Conservation (phyloP, 768 basidiomycete species). For the Cystofilobasidium bisporidii region DNA sequence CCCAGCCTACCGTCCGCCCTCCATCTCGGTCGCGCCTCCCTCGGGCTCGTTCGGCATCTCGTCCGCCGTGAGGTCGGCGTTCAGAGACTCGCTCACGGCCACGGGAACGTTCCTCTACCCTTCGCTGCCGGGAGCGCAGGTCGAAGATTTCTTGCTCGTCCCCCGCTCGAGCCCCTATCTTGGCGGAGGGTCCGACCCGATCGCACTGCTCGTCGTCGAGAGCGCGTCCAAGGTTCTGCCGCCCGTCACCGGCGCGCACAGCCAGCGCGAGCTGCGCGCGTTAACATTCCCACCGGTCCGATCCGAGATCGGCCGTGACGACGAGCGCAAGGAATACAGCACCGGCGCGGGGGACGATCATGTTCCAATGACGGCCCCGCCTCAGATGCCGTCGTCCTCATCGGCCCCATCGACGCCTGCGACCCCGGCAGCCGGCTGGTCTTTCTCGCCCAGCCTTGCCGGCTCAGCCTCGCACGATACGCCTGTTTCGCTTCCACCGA, state of each 20-base stretch:
- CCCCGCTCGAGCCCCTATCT: conserved; percentile 64
- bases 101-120: conserved; percentile 50
- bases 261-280: conserved; percentile 51
- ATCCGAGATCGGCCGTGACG: conserved; percentile 15
- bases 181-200: conserved; percentile 56
- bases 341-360: conserved; percentile 31
- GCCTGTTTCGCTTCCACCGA: conserved; percentile 28
- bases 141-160: conserved; percentile 69
- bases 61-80: conserved; percentile 49
- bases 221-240: conserved; percentile 43
- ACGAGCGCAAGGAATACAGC: conserved; percentile 34
- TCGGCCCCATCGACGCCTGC: conserved; percentile 27
- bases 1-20: conserved; percentile 43
- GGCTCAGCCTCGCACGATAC: conserved; percentile 23
- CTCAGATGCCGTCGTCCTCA: conserved; percentile 20
- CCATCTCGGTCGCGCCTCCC: conserved; percentile 28
- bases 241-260: conserved; percentile 35
- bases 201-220: conserved; percentile 55
- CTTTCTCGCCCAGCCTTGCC: conserved; percentile 6
- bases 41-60: conserved; percentile 26
- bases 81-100: conserved; percentile 49
- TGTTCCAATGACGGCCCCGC: conserved; percentile 39
- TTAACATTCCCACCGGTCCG: conserved; percentile 62
- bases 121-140: conserved; percentile 46
- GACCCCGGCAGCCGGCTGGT: conserved; percentile 23